phyloP scores from a whole-genome alignment of 768 basidiomycete species.

The Hysterangium stoloniferum region DNA sequence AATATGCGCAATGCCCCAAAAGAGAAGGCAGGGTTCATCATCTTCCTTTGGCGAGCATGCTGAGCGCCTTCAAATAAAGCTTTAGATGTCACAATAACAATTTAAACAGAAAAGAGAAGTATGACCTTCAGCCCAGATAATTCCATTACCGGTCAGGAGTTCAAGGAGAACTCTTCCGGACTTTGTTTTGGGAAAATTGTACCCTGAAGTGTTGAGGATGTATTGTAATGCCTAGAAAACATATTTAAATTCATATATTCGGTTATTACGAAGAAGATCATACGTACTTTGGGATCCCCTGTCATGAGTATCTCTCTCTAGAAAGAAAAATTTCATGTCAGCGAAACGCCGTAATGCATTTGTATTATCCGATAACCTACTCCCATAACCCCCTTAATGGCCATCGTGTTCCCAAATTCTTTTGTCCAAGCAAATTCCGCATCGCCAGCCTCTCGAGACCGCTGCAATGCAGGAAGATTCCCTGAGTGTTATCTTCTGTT shows the following conservation, averaged over 20 bases:
- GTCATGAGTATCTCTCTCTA: neutral
- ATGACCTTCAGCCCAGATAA: constrained; percentile 17
- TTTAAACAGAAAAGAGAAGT: neutral
- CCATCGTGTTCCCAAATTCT: neutral
- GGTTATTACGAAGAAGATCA: neutral
- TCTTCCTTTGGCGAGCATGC: constrained; percentile 24
- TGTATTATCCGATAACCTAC: neutral
- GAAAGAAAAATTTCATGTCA: neutral
- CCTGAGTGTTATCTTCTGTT: neutral
- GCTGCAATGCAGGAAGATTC: neutral
- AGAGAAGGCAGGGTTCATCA: constrained; percentile 24
- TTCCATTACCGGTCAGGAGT: constrained; percentile 19
- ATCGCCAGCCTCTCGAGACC: neutral
- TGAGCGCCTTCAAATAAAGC: constrained; percentile 12
- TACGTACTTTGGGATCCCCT: neutral
- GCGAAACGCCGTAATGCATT: neutral
- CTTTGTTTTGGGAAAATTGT: constrained; percentile 37
- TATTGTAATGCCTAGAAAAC: constrained; percentile 41
- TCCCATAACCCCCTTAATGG: neutral
- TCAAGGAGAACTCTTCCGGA: neutral
- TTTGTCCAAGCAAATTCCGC: constrained; percentile 5
- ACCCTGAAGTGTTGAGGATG: constrained; percentile 50
- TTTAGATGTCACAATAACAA: neutral
- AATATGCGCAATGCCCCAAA: constrained; percentile 20
- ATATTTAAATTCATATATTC: neutral